Base-by-base conservation (phyloP, 495 filamentous ascomycete genomes). In the Aspergillus sparsus region DNA sequence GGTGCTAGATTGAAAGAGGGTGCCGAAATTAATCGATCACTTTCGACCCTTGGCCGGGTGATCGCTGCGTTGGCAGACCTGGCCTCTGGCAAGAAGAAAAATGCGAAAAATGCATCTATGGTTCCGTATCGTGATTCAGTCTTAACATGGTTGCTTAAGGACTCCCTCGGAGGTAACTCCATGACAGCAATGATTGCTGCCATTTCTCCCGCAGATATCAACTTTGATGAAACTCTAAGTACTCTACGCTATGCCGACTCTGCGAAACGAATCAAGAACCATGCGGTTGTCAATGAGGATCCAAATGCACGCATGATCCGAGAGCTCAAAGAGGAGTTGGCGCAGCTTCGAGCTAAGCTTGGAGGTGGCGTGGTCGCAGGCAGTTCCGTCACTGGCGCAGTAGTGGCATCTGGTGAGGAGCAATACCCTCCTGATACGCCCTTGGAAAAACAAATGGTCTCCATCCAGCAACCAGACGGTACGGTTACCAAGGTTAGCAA, bases 171-270 rank as follows among this genome's bases (percentile, higher is more conserved):
- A 69, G 95, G 95, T 58, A 99, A 99, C 76, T 98, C 94, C 68
- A 93, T 98, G 89, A 98, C 94, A 16, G 95, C 94, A 49, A 98
- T 98, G 94, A 98, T 98, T 77, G 94, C 94, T 49, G 94, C 94
- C 39, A 98, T 98, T 68, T 97, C 92, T 55, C 94, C 94, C 5
- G 94, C 94, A 55, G 94, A 99, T 76, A 98, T 99, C 80, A 99
- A 99, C 74, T 99, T 93, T 67, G 94, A 99, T 65, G 94, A 99
- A 72, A 98, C 94, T 11, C 80, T 99, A 7, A 91, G 92, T 71
- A 99, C 94, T 10, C 80, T 99, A 10, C 86, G 94, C 58, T 99
- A 99, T 76, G 94, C 94, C 47, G 94, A 99, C 71, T 96, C 91
- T 7, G 94, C 94, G 21, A 99, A 99, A 76, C 85, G 94, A 64